A percentile compares a stretch with the other conserved stretches of the same genome.
Evolutionary conservation across 1,139 yeast species (phyloP).

Genomic region (Hansenula anomala): DNA sequence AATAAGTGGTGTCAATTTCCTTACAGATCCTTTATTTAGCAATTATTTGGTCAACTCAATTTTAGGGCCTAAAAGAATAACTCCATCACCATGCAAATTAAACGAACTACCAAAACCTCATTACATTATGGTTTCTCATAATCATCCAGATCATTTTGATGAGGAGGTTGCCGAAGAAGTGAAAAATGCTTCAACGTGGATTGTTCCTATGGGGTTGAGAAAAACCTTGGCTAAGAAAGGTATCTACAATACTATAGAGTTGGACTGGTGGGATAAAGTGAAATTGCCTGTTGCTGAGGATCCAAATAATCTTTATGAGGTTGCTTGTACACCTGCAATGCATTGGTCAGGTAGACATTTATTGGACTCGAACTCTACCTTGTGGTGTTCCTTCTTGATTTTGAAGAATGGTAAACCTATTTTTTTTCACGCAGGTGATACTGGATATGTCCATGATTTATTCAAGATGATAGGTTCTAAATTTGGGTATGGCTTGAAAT

Average conservation of each 20-base stretch:
- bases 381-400: constrained; percentile 86
- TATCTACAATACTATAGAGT: constrained; percentile 48
- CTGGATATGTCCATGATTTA: constrained; percentile 76
- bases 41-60: constrained; percentile 57
- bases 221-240: constrained; percentile 50
- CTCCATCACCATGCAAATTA: constrained; percentile 63
- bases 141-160: constrained; percentile 93
- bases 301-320: constrained; percentile 54
- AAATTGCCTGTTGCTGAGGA: constrained; percentile 33
- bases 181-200: constrained; percentile 54
- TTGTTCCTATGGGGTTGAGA: constrained; percentile 79
- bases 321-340: constrained; percentile 93
- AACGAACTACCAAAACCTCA: constrained; percentile 65
- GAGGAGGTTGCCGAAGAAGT: constrained; percentile 52
- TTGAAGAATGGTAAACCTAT: constrained; percentile 63
- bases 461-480: constrained; percentile 59
- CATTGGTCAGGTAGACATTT: constrained; percentile 92
- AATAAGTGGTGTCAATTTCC: constrained; percentile 63
- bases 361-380: constrained; percentile 69
- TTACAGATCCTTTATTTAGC: constrained; percentile 83
- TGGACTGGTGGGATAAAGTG: constrained; percentile 89
- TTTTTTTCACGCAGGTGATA: constrained; percentile 90
- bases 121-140: constrained; percentile 79
- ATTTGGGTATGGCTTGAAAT: constrained; percentile 57
- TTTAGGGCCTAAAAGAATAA: constrained; percentile 78